Evolutionary conservation across 2,329 filamentous ascomycete genomes (phyloP).

Genomic region (Plenodomus tracheiphilus): DNA sequence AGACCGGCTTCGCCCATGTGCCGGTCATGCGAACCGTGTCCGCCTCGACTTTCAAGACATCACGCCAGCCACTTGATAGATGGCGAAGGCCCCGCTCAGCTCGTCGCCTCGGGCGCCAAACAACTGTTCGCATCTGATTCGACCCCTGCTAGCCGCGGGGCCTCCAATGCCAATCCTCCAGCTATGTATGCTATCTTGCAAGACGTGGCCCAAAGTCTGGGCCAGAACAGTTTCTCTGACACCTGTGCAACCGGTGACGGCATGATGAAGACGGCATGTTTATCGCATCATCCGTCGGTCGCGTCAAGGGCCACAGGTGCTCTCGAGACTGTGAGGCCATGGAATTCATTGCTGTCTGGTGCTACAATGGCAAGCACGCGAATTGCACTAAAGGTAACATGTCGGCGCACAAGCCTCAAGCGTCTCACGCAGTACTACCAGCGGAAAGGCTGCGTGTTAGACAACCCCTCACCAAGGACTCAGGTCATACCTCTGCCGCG

Average conservation of each 20-base stretch:
- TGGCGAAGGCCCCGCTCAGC: conserved; percentile 16
- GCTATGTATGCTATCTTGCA: conserved; percentile 9
- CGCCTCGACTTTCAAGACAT: conserved; percentile 24
- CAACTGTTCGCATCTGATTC: conserved; percentile 40
- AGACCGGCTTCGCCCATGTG: conserved; percentile 27
- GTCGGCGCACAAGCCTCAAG: conserved; percentile 30
- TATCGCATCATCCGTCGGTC: conserved; percentile 20
- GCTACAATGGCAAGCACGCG: conserved; percentile 17
- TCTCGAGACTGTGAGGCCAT: conserved; percentile 10
- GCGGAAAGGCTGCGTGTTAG: conserved; percentile 20
- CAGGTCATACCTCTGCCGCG: conserved; percentile 40
- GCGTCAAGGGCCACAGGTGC: conserved; percentile 2
- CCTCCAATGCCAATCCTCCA: conserved; percentile 5
- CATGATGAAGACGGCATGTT: conserved; percentile 21
- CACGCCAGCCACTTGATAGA: conserved; percentile 31
- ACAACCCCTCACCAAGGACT: conserved; percentile 12
- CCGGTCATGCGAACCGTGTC: conserved; percentile 40
- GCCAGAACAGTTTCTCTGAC: conserved; percentile 16
- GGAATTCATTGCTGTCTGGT: conserved; percentile 19
- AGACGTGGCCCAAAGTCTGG: conserved; percentile 31
- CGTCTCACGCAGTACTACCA: conserved; percentile 31
- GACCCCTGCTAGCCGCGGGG: conserved; percentile 16
- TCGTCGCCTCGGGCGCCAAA: conserved; percentile 41
- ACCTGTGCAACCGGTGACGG: conserved; percentile 35
- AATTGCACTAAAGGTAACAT: conserved; percentile 15